Percentiles rank a stretch among this genome's conserved stretches.
Conservation (phyloP, 2,329 filamentous ascomycete species). For the Huntiella bhutanensis region DNA sequence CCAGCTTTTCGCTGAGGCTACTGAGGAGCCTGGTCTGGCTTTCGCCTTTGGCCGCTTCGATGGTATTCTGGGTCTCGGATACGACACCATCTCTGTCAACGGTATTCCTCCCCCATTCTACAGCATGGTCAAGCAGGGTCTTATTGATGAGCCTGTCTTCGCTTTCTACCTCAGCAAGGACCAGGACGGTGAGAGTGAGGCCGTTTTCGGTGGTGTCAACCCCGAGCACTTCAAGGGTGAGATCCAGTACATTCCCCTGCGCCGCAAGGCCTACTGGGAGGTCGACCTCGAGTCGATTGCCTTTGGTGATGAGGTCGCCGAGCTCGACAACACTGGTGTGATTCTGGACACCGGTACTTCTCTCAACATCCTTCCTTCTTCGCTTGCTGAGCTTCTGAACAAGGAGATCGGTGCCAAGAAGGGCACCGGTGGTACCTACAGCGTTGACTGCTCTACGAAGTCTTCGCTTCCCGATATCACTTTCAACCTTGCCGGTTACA, state of each 20-base stretch:
- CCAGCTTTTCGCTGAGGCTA: slow-evolving; percentile 93
- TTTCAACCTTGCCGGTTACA: slow-evolving; percentile 75
- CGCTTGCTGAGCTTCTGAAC: slow-evolving; percentile 90
- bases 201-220: slow-evolving; percentile 76
- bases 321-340: slow-evolving; percentile 85
- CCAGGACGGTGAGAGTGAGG: slow-evolving; percentile 58
- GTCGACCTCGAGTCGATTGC: slow-evolving; percentile 86
- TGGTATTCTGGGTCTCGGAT: slow-evolving; percentile 86
- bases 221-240: slow-evolving; percentile 65
- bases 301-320: slow-evolving; percentile 67
- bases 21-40: slow-evolving; percentile 82
- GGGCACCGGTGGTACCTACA: slow-evolving; percentile 92
- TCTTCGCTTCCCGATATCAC: slow-evolving; percentile 72
- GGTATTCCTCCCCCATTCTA: slow-evolving; percentile 89
- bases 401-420: slow-evolving; percentile 97
- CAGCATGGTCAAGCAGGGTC: slow-evolving; percentile 76
- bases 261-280: slow-evolving; percentile 99
- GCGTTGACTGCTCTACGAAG: slow-evolving; percentile 72
- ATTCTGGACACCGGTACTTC: slow-evolving; percentile 98
- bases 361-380: slow-evolving; percentile 80
- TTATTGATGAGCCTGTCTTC: slow-evolving; percentile 84
- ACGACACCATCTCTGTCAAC: slow-evolving; percentile 94
- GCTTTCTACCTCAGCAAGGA: slow-evolving; percentile 77
- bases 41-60: slow-evolving; percentile 97
- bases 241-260: slow-evolving; percentile 80